A percentile compares a stretch with the other conserved stretches of the same genome.
Conservation (phyloP, 805 yeast genomes). For the Ogataea corticis region DNA sequence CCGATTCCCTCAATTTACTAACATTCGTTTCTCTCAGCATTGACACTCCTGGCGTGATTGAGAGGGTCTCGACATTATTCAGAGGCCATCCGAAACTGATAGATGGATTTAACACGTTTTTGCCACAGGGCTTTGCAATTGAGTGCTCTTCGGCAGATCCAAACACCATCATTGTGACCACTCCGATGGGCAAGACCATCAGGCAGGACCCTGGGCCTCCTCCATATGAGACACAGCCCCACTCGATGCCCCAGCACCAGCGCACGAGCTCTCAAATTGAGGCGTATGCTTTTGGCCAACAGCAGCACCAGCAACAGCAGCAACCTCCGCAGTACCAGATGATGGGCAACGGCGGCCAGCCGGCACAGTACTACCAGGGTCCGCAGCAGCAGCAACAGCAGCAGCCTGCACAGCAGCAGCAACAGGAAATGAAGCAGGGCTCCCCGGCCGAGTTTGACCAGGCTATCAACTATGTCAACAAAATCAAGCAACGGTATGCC, state of each 20-base stretch:
- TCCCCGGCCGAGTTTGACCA: slow-evolving; percentile 94
- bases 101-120: slow-evolving; percentile 95
- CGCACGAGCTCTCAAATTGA: slow-evolving; percentile 21
- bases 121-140: slow-evolving; percentile 94
- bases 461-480: slow-evolving; percentile 94
- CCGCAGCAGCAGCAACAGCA: slow-evolving; percentile 15
- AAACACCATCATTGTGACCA: slow-evolving; percentile 88
- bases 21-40: slow-evolving; percentile 44
- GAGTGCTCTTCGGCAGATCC: slow-evolving; percentile 94
- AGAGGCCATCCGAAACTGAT: slow-evolving; percentile 91
- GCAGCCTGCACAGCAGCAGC: slow-evolving; percentile 21
- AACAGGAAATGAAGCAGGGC: slow-evolving; percentile 36
- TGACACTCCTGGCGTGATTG: slow-evolving; percentile 98
- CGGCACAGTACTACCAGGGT: slow-evolving; percentile 18
- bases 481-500: slow-evolving; percentile 90
- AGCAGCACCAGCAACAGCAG: slow-evolving; percentile 17
- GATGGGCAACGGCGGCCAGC: slow-evolving; percentile 17
- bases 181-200: slow-evolving; percentile 88
- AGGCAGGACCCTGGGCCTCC: slow-evolving; percentile 53
- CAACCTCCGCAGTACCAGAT: slow-evolving; percentile 23
- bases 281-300: slow-evolving; percentile 12
- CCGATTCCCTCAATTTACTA: slow-evolving; percentile 15
- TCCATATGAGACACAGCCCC: slow-evolving; percentile 31
- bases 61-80: slow-evolving; percentile 86
- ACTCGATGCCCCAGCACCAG: slow-evolving; percentile 27